Base-by-base conservation (phyloP, 75 land plant species). In the Pseudotsuga menziesii region DNA sequence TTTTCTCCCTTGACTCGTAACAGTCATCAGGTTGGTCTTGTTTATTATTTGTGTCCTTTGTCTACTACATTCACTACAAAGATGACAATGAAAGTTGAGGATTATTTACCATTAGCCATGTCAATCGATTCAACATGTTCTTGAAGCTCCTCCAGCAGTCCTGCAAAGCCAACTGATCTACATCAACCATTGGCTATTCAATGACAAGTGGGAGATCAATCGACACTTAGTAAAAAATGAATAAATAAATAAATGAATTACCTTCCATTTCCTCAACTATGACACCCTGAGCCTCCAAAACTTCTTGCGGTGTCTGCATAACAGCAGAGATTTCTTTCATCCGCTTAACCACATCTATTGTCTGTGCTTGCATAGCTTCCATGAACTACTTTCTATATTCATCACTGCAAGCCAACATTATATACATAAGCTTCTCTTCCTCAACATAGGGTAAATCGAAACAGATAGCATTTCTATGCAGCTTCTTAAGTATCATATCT, bases 41-140 rank as follows among this genome's bases (percentile, higher is more conserved):
- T 9, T 48, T 48, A 48, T 48, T 2, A 9, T 48, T 48, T 48
- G 6, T 9, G 9, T 48, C 54, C 54, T 9, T 48, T 48, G 1
- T 48, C 54, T 48, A 9, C 54, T 48, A 48, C 54, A 48, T 48
- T 48, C 54, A 48, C 54, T 48, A 48, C 54, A 9, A 64, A 64
- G 41, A 64, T 5, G 41, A 56, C 35, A 71, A 60, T 12, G 72
- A 11, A 39, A 39, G 35, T 17, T 9, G 15, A 8, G 32, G 29
- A 55, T 44, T 7, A 75, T 79, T 66, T 81, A 94, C 98, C 99
- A 88, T 97, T 97, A 20, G 99, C 99, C 93, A 92, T 92, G 80
- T 97, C 99, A 78, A 97, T 95, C 8, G 99, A 88, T 76, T 97
- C 99, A 0, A 97, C 99, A 85, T 97, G 96, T 67, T 93, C 93